A percentile compares a stretch with the other conserved stretches of the same genome.
These are phyloP conservation scores for Theileria luwenshuni DNA, from an alignment of 169 alveolate genomes.

Conservation along the genomic window DNA sequence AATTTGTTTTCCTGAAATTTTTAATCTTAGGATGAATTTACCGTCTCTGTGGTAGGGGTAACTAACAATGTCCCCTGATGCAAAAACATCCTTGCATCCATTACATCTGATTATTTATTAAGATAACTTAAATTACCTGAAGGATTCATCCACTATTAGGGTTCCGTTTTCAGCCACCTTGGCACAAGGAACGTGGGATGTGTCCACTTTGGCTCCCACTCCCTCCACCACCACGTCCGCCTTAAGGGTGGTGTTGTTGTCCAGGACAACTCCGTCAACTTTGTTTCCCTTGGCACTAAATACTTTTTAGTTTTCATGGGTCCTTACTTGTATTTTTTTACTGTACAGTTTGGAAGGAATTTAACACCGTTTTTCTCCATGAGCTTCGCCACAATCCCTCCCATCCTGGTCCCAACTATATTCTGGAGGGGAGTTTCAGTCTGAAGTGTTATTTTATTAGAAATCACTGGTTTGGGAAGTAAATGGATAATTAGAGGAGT, in stretches of 20 bases:
- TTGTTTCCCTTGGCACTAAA: constrained; percentile 37
- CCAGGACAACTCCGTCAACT: constrained; percentile 69
- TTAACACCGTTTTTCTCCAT: constrained; percentile 65
- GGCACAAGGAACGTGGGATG: constrained; percentile 64
- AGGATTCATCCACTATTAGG: constrained; percentile 62
- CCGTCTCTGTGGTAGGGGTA: constrained; percentile 76
- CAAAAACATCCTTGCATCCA: constrained; percentile 72
- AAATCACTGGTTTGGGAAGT: not conserved
- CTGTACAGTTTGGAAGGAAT: constrained; percentile 51
- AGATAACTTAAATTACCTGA: constrained; percentile 26
- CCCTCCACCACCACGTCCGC: constrained; percentile 81
- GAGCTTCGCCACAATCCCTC: constrained; percentile 58
- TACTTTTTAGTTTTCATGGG: not conserved
- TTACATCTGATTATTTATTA: constrained; percentile 28
- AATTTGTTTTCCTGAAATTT: constrained; percentile 43
- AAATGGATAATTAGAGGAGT: not conserved
- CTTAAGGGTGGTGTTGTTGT: constrained; percentile 61
- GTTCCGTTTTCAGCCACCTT: constrained; percentile 62
- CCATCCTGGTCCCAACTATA: constrained; percentile 70
- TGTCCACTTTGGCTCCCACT: constrained; percentile 72
- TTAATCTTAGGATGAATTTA: not conserved
- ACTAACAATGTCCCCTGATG: constrained; percentile 77
- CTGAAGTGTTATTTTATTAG: not conserved
- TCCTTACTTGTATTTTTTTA: constrained; percentile 38
- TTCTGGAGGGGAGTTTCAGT: constrained; percentile 58